Base-by-base conservation (phyloP, 2,329 filamentous ascomycete species). In the Fusarium ambrosium region DNA sequence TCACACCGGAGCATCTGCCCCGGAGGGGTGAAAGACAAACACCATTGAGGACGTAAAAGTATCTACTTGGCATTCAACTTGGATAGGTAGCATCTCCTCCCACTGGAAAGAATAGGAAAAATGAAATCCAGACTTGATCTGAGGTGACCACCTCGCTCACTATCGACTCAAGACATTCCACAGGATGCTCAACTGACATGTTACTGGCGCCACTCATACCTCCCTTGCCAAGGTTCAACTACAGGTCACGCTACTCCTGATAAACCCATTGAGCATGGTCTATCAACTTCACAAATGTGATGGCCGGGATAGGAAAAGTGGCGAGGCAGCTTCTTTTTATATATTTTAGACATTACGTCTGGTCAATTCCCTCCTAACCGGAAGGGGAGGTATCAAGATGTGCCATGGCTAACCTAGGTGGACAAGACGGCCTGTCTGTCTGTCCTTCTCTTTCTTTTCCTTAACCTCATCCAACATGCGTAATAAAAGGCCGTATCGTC, bases 301-400 rank as follows among this genome's bases (percentile, higher is more conserved):
- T 14, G 11, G 43, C 32, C n/a, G 18, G 29, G 4, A 32, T 36
- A 36, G 29, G 7, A n/a, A 29, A 13, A 18, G 9, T 27, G 20
- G 13, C 58, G 53, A 32, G 39, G 32, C 5, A 48, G 36, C 14
- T 53, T 53, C 66, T 43, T 62, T 65, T 62, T 61, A 64, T 48
- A 60, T 67, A 66, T 68, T 72, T 66, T 59, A 79, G 75, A 78
- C 76, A 77, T 79, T 76, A 79, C 34, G 66, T 73, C 75, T 70
- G 71, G 62, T 20, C 27, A 55, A 66, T 62, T 66, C 65, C 63
- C 61, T 69, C 53, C 68, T 69, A 37, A 48, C 41, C 20, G 27
- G 62, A 56, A 69, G 69, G 68, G 64, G 64, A 53, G 41, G 58
- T 62, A 64, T 51, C 36, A 27, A 65, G 18, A 51, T 60, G 13